phyloP scores from a whole-genome alignment of 106 monocot genomes.

The Agapanthus africanus region DNA sequence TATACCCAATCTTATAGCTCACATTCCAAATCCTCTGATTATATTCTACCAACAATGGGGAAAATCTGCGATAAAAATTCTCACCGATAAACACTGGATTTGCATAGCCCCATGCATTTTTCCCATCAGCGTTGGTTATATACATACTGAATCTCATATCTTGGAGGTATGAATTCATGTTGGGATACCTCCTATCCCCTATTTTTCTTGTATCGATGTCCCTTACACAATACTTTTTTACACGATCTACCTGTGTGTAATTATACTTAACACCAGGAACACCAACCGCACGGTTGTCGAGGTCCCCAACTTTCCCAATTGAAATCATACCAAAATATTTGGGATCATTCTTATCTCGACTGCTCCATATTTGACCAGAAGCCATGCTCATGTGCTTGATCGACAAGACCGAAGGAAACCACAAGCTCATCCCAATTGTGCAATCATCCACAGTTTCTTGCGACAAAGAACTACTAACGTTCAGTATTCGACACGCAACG shows the following conservation, averaged over 20 bases:
- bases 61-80: background rate
- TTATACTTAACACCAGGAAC: constrained; percentile 31
- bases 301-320: constrained; percentile 14
- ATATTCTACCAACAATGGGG: background rate
- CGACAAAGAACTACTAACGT: constrained; percentile 4
- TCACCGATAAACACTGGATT: constrained; percentile 9
- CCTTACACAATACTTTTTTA: constrained; percentile 13
- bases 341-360: constrained; percentile 9
- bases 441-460: constrained; percentile 33
- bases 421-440: constrained; percentile 34
- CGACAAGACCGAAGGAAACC: constrained; percentile 37
- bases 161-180: background rate
- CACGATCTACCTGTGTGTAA: constrained; percentile 28
- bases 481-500: constrained; percentile 26
- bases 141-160: constrained; percentile 32
- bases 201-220: background rate
- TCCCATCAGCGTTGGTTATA: background rate
- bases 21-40: constrained; percentile 29
- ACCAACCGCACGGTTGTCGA: constrained; percentile 5
- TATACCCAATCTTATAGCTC: constrained; percentile 32
- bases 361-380: constrained; percentile 40
- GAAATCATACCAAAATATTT: constrained; percentile 18
- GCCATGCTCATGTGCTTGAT: constrained; percentile 24
- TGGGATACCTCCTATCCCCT: constrained; percentile 23
- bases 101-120: constrained; percentile 19